Base-by-base conservation (phyloP, 1,139 yeast genomes). In the Arxiozyma bovina region DNA sequence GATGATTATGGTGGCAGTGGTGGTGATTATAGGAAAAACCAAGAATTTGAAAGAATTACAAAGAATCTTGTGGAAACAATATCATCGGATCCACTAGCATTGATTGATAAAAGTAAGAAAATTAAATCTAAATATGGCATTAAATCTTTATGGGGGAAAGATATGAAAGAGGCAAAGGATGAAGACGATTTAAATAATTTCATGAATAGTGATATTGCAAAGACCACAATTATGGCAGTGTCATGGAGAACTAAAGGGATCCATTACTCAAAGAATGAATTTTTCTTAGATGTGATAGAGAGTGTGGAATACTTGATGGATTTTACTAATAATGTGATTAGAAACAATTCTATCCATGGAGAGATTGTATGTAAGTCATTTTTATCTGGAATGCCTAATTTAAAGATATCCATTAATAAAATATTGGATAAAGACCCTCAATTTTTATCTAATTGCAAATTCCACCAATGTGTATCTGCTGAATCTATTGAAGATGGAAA, bases 171-270 rank as follows among this genome's bases (percentile, higher is more conserved):
- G 17, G n/a, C 40, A 48, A 62, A 60, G 20, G 55, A 61, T 60
- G 63, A 58, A 18, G 58, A 55, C 30, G 66, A 66, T 21, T 63
- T 64, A 45, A 71, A 68, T 48, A 61, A 59, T 6, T 64, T 61
- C 45, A 74, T 85, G 57, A 85, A 86, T 63, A 80, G 87, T 50
- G 79, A 87, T 20, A 79, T 86, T 17, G 73, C 90, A 3, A 81
- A 85, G 63, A 85, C 91, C 0, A 79, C 88, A 12, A 85, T 89
- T 43, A 83, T 82, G 63, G 79, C 85, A 11, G 80, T 86, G 4
- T 82, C 87, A 45, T 86, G 94, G 95, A 78, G 95, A 70, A 85
- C 87, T 50, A 88, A 85, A 61, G 93, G 93, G 11, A 84, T 86
- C n/a, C 75, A 76, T 59, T 87, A 87, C 66, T 82, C 82, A 61